phyloP scores from a whole-genome alignment of 2,329 filamentous ascomycete genomes.

The Chalaropsis ovoidea region DNA sequence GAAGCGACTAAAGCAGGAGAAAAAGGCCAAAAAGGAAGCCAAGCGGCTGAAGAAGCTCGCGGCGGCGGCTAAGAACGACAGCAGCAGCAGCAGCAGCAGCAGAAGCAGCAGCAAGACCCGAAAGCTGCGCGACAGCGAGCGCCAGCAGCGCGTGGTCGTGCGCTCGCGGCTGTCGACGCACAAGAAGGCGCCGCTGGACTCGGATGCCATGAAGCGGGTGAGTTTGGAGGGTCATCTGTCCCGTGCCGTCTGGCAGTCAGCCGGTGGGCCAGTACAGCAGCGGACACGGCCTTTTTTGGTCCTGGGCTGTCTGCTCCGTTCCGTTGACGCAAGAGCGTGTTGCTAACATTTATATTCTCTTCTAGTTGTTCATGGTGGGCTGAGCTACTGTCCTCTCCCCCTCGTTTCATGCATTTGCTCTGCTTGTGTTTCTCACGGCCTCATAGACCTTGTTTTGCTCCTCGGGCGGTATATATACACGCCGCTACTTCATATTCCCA shows the following conservation, averaged over 20 bases:
- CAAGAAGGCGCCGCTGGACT: slow-evolving; percentile 23
- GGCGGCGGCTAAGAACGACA: slow-evolving; percentile 23
- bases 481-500: neutral
- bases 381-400: neutral
- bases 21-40: slow-evolving; percentile 16
- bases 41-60: slow-evolving; percentile 18
- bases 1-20: slow-evolving; percentile 22
- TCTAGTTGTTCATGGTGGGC: slow-evolving; percentile 22
- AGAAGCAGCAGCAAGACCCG: slow-evolving; percentile 15
- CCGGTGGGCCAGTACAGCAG: too few species aligned
- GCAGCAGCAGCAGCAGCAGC: too few species aligned
- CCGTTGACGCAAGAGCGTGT: too few species aligned
- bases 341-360: slow-evolving; percentile 5
- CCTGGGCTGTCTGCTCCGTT: too few species aligned
- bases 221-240: neutral
- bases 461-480: neutral
- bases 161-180: slow-evolving; percentile 22
- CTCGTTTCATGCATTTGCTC: neutral
- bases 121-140: neutral
- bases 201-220: slow-evolving; percentile 23
- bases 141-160: slow-evolving; percentile 22
- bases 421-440: neutral
- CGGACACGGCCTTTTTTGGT: too few species aligned
- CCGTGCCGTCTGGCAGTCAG: too few species aligned
- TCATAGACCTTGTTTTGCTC: neutral